Base-by-base conservation (phyloP, 2,329 filamentous ascomycete genomes). In the Ramularia endophylla region DNA sequence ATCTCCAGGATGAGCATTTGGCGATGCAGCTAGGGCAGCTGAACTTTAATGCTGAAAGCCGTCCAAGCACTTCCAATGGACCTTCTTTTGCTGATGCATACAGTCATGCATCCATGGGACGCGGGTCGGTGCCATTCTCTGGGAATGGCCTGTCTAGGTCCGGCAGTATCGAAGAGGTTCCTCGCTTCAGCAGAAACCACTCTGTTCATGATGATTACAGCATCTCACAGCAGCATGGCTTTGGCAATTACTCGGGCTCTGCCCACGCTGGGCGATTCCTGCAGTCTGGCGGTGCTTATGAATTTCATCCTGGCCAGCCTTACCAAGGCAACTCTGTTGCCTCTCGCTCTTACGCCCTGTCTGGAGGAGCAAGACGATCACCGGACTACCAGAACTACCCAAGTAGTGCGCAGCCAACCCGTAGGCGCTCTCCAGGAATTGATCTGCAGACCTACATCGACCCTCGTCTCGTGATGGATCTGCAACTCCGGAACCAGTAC, bases 351-450 rank as follows among this genome's bases (percentile, higher is more conserved):
- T 19, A 66, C 68, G 27, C 64, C 59, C 25, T 67, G 61, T 12
- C 71, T 72, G 48, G 56, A 65, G 18, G 65, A 62, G 2, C 56
- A 40, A 68, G 69, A 42, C 72, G 72, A 45, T 55, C 76, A 15
- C 64, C 68, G 12, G 67, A 67, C 13, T 63, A 72, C 36, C 68
- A 74, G 18, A 41, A 28, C 25, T 49, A 20, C 32, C 27, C 31
- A 12, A 37, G 48, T 41, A 46, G 41, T 11, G 31, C 35, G 34
- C 34, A 40, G 27, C 22, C 40, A 28, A 13, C 39, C 19, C 43
- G 17, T 36, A 45, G 47, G 15, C 44, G 43, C 16, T 46, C 45
- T 16, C 39, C 50, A 13, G 47, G 36, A 27, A 36, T 47, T 31
- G 67, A 65, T 9, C 63, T 65, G 40, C 62, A 65, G 36, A 53